These are phyloP conservation scores for Phytophthora fragariae DNA, from an alignment of 352 stramenopile species.

Conservation along the genomic window DNA sequence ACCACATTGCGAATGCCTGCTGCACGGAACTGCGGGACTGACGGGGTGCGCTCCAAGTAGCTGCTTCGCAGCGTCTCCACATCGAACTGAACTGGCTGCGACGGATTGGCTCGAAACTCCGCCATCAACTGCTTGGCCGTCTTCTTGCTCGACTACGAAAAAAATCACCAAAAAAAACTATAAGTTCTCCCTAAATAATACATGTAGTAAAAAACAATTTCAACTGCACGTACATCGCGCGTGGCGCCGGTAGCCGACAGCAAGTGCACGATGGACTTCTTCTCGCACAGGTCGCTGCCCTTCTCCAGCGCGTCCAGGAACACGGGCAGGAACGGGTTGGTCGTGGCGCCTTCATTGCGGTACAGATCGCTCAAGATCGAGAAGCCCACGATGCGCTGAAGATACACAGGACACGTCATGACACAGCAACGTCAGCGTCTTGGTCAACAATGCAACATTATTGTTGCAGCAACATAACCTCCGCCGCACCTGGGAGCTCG, in stretches of 20 bases:
- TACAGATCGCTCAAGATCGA: constrained; percentile 89
- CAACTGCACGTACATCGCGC: constrained; percentile 54
- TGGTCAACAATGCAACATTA: background rate
- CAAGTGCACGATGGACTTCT: constrained; percentile 81
- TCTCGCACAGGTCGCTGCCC: constrained; percentile 73
- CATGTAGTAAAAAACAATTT: background rate
- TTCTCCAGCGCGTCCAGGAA: constrained; percentile 88
- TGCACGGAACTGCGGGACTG: constrained; percentile 79
- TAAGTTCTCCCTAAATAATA: constrained; percentile 8
- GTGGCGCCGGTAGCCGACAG: constrained; percentile 52
- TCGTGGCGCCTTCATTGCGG: constrained; percentile 70
- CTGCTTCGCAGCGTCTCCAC: constrained; percentile 65
- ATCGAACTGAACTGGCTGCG: constrained; percentile 62
- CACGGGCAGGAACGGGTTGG: constrained; percentile 90
- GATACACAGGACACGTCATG: background rate
- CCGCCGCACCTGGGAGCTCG: constrained; percentile 75
- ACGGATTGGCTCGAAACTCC: constrained; percentile 66
- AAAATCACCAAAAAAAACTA: constrained; percentile 11
- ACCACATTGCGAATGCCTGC: constrained; percentile 84
- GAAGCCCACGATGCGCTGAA: constrained; percentile 86
- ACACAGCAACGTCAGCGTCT: background rate
- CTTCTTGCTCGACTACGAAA: constrained; percentile 67
- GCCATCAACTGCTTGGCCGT: constrained; percentile 75
- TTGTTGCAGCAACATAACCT: background rate
- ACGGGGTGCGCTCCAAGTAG: constrained; percentile 82